These are phyloP conservation scores for Fusarium tanahbumbuense DNA, from an alignment of 2,329 filamentous ascomycete genomes.

Conservation along the genomic window DNA sequence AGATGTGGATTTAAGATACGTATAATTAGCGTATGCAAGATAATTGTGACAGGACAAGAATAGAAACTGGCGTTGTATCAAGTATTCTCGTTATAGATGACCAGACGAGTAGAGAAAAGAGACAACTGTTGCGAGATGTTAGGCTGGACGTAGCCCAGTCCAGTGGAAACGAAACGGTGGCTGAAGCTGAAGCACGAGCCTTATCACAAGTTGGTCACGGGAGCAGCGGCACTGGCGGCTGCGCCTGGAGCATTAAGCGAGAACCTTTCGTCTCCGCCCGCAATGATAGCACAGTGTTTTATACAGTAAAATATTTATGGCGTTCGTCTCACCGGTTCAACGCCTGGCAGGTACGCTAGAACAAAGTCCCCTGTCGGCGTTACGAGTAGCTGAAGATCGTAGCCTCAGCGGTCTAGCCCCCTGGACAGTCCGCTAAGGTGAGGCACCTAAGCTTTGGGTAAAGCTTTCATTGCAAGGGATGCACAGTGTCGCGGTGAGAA, in stretches of 20 bases:
- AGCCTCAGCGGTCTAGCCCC: background rate
- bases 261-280: background rate
- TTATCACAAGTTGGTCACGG: constrained; percentile 14
- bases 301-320: background rate
- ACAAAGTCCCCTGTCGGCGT: constrained; percentile 9
- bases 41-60: background rate
- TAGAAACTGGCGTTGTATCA: background rate
- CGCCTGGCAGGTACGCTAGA: constrained; percentile 12
- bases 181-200: background rate
- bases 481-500: constrained; percentile 12
- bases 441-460: background rate
- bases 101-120: constrained; percentile 23
- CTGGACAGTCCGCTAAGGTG: background rate
- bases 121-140: background rate
- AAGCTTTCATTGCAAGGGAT: background rate
- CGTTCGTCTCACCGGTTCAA: background rate
- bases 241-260: constrained; percentile 19
- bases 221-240: constrained; percentile 19
- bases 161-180: constrained; percentile 30
- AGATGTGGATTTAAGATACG: background rate
- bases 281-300: constrained; percentile 4
- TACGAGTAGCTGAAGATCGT: constrained; percentile 13
- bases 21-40: background rate
- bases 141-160: background rate
- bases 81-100: background rate